Base-by-base conservation (phyloP, 257 asterid species). In the Jaltomata sinuosa region DNA sequence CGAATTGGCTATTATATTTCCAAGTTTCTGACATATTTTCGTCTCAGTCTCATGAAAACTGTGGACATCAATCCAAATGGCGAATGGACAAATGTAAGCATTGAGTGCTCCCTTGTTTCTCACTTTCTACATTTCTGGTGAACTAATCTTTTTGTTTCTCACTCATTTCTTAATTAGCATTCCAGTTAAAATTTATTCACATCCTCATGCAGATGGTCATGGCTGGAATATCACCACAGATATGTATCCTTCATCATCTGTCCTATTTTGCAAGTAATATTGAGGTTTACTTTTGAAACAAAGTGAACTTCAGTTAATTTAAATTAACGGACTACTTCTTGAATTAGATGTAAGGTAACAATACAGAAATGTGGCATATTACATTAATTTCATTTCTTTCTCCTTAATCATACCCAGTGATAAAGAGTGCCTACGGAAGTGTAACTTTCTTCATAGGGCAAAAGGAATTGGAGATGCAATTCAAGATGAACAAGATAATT, bases 171-270 rank as follows among this genome's bases (percentile, higher is more conserved):
- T 38, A 27, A 62, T 64, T 68, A 52, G 71, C 83, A 36, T 84
- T 71, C 69, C 84, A 61, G 42, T 65, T 38, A 83, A 57, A 42
- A 79, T 81, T 79, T 85, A 74, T 80, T 83, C 53, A 47, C 82
- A 61, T 82, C 85, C 61, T 88, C 79, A 84, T 88, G 91, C 97
- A 95, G 98, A 91, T 90, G 93, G 93, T 53, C 85, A 93, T 91
- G 97, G 91, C 91, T 80, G 98, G 99, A 89, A 74, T 95, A 84
- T 90, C 97, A 84, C 98, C 98, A 64, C 98, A 94, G 89, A 93
- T 87, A 72, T 85, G 98, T 95, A 95, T 95, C 98, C 98, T 91
- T 64, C 67, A 59, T 25, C 12, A 3, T 45, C 14, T 8, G 7
- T 25, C 32, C 32, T 59, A 31, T 59, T 3, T 10, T 59, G 67